Evolutionary conservation across 1,139 yeast species (phyloP).

Genomic region (Diutina rugosa): DNA sequence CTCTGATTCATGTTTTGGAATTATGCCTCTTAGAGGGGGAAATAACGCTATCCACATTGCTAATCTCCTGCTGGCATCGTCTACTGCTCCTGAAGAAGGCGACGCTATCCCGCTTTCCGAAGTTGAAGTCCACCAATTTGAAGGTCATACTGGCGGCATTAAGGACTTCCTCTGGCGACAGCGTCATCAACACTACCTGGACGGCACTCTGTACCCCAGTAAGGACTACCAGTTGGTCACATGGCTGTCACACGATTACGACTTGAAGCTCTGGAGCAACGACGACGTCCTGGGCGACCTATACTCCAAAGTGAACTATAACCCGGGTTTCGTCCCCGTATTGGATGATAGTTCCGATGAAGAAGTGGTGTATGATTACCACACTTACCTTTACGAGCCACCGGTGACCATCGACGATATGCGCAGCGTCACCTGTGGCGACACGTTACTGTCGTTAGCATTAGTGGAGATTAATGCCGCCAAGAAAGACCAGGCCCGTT

Average conservation of each 20-base stretch:
- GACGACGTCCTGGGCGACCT: constrained; percentile 27
- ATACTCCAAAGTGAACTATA: constrained; percentile 38
- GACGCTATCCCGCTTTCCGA: constrained; percentile 12
- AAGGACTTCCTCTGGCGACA: constrained; percentile 84
- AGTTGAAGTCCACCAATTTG: constrained; percentile 46
- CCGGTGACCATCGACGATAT: constrained; percentile 22
- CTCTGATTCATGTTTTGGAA: constrained; percentile 56
- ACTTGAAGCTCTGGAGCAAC: constrained; percentile 73
- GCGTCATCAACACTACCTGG: constrained; percentile 26
- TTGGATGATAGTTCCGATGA: neutral
- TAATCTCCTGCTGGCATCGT: constrained; percentile 38
- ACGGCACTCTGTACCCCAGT: constrained; percentile 40
- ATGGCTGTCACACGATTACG: constrained; percentile 79
- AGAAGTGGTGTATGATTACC: constrained; percentile 12
- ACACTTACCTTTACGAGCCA: constrained; percentile 28
- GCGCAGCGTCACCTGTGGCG: constrained; percentile 20
- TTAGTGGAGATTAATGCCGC: constrained; percentile 21
- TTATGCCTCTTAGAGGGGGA: constrained; percentile 89
- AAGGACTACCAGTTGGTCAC: constrained; percentile 83
- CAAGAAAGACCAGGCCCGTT: constrained; percentile 14
- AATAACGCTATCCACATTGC: constrained; percentile 59
- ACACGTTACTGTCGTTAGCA: constrained; percentile 22
- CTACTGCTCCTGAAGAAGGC: constrained; percentile 15
- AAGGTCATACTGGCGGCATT: constrained; percentile 76
- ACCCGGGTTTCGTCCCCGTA: neutral